Base-by-base conservation (phyloP, 805 yeast genomes). In the Hanseniaspora pseudoguilliermondii region DNA sequence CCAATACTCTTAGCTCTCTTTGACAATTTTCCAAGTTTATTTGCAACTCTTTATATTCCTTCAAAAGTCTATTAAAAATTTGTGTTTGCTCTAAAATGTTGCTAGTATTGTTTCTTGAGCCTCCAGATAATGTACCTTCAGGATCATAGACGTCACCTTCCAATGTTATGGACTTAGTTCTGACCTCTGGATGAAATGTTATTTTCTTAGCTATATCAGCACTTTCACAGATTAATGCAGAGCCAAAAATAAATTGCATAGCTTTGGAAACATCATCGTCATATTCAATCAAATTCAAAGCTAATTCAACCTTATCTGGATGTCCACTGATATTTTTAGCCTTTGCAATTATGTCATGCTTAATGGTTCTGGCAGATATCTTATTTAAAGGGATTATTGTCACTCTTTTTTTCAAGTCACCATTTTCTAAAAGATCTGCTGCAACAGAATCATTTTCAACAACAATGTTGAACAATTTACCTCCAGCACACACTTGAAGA, bases 91-190 rank as follows among this genome's bases (percentile, higher is more conserved):
- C 66, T 57, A 90, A 72, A 2, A 84, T 67, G 0, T 88, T 77
- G 16, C 78, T 71, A 49, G 73, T 73, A 59, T 75, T 81, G 32
- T 21, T 51, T 61, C 91, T 76, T 21, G 95, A 82, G n/a, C 97
- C 97, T 49, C 99, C 99, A 1, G 96, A 86, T 29, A 93, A 73
- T 8, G 95, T 86, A 16, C 99, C 99, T 61, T 84, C 88, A 0
- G 98, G 98, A 65, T 93, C 98, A 69, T 90, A 93, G 11, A 84
- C 78, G 67, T 93, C 98, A 52, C 98, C 99, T 54, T 89, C 90
- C 36, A 86, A 67, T 0, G 99, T 93, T 16, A 95, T 88, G 34
- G 95, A 83, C 63, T 89, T 81, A 0, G 90, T 75, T 59, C 87
- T 76, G 16, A 91, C 81, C 55, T 80, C 77, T 0, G 91, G 93